A percentile compares a stretch with the other conserved stretches of the same genome.
Conservation (phyloP, 108 stramenopile genomes). For the Skeletonema grethae region DNA sequence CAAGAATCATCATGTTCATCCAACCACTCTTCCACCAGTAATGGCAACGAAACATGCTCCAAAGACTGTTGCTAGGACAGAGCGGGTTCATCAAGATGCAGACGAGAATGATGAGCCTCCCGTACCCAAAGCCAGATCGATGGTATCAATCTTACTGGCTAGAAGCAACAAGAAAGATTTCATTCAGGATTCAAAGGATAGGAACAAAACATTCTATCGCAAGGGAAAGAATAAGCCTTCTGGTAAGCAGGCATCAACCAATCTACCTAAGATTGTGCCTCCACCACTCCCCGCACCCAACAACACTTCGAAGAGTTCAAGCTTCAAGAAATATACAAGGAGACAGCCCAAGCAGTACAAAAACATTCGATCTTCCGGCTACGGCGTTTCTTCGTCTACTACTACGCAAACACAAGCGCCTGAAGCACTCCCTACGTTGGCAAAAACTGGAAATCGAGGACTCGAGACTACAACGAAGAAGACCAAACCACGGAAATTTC, state of each 20-base stretch:
- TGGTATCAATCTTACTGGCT: conserved; percentile 44
- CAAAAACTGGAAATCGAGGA: neutral
- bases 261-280: neutral
- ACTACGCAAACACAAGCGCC: neutral
- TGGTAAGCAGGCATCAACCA: neutral
- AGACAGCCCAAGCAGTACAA: conserved; percentile 21
- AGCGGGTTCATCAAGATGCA: neutral
- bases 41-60: conserved; percentile 8
- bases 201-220: conserved; percentile 35
- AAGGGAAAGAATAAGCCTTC: conserved; percentile 7
- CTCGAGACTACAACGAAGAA: neutral
- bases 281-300: conserved; percentile 14
- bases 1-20: conserved; percentile 6
- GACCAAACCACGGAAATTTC: neutral
- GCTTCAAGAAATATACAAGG: conserved; percentile 7
- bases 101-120: neutral
- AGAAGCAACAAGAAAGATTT: conserved; percentile 33
- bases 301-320: neutral
- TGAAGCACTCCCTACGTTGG: neutral
- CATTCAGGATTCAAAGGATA: conserved; percentile 22
- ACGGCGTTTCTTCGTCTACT: conserved; percentile 12
- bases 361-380: conserved; percentile 35
- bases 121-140: conserved; percentile 32
- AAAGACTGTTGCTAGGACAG: neutral
- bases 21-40: conserved; percentile 17